Evolutionary conservation across 768 basidiomycete species (phyloP).

Genomic region (Suillus clintonianus): DNA sequence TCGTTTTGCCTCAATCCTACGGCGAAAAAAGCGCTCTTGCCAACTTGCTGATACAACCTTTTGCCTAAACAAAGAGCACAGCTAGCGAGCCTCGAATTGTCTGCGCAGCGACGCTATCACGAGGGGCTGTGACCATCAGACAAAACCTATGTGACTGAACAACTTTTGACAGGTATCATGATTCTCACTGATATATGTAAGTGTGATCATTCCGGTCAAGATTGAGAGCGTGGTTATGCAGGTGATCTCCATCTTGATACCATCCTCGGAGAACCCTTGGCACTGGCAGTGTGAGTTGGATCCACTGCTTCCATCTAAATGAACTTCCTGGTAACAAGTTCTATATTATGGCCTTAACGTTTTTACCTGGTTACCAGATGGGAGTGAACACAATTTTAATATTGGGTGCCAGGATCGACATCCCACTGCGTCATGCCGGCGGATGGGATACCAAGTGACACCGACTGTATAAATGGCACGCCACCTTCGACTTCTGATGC

Average conservation of each 20-base stretch:
- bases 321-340: neutral
- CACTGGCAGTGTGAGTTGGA: neutral
- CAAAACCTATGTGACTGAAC: neutral
- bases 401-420: neutral
- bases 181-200: constrained; percentile 1
- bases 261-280: neutral
- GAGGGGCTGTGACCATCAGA: neutral
- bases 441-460: neutral
- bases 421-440: neutral
- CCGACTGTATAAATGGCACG: neutral
- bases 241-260: neutral
- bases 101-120: neutral
- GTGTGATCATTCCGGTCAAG: neutral
- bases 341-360: neutral
- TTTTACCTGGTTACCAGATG: neutral
- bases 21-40: too few relatives aligned
- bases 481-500: neutral
- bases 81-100: neutral
- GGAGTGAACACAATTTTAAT: neutral
- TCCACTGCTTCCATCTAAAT: neutral
- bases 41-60: too few relatives aligned
- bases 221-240: neutral
- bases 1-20: too few relatives aligned
- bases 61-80: neutral
- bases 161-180: neutral